Evolutionary conservation across 371 early-diverging fungal species (phyloP).

Genomic region (Apophysomyces sp.): DNA sequence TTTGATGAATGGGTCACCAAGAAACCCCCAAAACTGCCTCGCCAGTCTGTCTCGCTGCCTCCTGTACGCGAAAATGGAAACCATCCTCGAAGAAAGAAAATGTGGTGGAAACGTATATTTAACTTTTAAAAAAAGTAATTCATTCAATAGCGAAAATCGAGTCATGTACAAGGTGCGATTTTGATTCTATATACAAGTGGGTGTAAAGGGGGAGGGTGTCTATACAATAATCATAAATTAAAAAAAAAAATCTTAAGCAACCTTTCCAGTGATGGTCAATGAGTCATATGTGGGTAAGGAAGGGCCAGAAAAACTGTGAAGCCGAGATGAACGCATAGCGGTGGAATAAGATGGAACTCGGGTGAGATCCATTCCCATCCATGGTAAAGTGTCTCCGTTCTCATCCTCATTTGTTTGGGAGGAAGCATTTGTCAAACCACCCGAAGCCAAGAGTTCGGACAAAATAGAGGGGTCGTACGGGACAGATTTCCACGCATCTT

Average conservation of each 20-base stretch:
- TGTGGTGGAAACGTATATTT: conserved; percentile 11
- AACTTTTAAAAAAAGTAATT: conserved; percentile 5
- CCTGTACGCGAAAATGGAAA: conserved; percentile 3
- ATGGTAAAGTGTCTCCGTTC: conserved; percentile 28
- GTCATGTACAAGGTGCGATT: background rate
- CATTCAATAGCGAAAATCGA: no score
- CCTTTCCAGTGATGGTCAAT: conserved; percentile 2
- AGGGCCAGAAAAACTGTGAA: conserved; percentile 27
- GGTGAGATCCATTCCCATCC: conserved; percentile 39
- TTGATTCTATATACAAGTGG: background rate
- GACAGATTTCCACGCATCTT: conserved; percentile 8
- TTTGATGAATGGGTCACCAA: conserved; percentile 41
- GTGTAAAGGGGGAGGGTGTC: background rate
- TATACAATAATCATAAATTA: background rate
- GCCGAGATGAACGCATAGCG: conserved; percentile 18
- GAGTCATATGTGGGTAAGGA: conserved; percentile 28
- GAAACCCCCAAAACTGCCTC: background rate
- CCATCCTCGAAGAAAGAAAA: background rate
- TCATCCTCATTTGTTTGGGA: background rate
- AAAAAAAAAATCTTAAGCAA: background rate
- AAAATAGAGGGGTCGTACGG: conserved; percentile 18
- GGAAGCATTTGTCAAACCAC: conserved; percentile 12
- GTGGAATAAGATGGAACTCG: conserved; percentile 32
- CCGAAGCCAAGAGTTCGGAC: conserved; percentile 27
- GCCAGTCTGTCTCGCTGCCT: conserved; percentile 7